Percentiles rank a stretch among this genome's conserved stretches.
Evolutionary conservation across 805 yeast species (phyloP).

Genomic region (Saccharomycopsis sp.): DNA sequence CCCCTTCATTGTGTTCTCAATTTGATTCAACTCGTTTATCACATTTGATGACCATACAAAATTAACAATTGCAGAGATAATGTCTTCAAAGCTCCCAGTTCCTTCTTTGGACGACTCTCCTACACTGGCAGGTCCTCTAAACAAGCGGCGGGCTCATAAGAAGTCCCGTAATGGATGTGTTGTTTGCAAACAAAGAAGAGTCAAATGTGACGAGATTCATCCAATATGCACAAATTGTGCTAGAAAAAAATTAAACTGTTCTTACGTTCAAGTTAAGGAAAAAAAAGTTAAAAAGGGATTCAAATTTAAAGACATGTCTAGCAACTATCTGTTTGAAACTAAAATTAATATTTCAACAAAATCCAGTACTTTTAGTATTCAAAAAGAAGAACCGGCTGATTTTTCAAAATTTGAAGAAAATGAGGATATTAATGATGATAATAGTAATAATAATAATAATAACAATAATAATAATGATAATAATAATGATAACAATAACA

Average conservation of each 20-base stretch:
- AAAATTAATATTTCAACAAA: neutral
- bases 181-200: slow-evolving; percentile 11
- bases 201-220: slow-evolving; percentile 13
- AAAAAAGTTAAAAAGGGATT: slow-evolving; percentile 3
- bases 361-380: neutral
- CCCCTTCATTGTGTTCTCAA: no score
- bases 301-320: slow-evolving; percentile 12
- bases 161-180: slow-evolving; percentile 15
- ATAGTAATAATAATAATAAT: neutral
- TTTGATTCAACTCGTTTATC: no score
- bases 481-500: neutral
- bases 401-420: neutral
- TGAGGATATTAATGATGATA: neutral
- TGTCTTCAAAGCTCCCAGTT: no score
- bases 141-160: slow-evolving; percentile 12
- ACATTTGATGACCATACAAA: no score
- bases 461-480: neutral
- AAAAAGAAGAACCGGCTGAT: neutral
- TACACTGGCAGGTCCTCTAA: no score
- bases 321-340: neutral
- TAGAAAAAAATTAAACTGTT: slow-evolving; percentile 6
- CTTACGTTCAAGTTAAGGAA: neutral
- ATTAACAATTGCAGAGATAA: no score
- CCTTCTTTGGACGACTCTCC: no score
- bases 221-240: slow-evolving; percentile 10